Conservation (phyloP, 1,284 basidiomycete genomes). For the Pseudozyma sp. region DNA sequence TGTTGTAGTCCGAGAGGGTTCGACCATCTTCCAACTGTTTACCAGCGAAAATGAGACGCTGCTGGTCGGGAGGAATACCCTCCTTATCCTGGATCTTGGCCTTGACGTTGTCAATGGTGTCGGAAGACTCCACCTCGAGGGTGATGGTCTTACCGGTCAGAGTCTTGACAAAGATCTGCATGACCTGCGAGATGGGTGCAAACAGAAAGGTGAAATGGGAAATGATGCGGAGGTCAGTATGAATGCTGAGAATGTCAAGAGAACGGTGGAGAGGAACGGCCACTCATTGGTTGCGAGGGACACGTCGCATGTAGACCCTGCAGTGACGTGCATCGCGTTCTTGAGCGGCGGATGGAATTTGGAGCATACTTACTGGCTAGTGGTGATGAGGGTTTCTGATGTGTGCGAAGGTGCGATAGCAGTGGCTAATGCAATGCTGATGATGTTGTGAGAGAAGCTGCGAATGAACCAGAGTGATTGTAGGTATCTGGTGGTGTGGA, state of each 20-base stretch:
- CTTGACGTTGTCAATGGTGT: constrained; percentile 76
- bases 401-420: neutral
- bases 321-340: constrained; percentile 26
- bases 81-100: constrained; percentile 69
- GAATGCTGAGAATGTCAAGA: neutral
- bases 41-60: constrained; percentile 64
- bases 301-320: constrained; percentile 24
- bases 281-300: constrained; percentile 19
- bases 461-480: constrained; percentile 6
- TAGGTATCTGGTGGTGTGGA: constrained; percentile 16
- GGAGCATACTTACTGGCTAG: constrained; percentile 30
- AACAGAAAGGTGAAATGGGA: neutral
- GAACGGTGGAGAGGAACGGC: neutral
- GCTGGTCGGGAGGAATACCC: constrained; percentile 65
- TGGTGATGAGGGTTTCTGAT: neutral
- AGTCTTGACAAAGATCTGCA: constrained; percentile 58
- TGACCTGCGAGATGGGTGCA: constrained; percentile 17
- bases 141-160: constrained; percentile 70
- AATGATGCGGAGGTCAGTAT: constrained; percentile 5
- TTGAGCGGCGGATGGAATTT: constrained; percentile 31
- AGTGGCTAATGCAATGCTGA: neutral
- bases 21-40: constrained; percentile 66
- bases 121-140: constrained; percentile 68
- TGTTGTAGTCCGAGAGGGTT: constrained; percentile 74
- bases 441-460: neutral